Base-by-base conservation (phyloP, 1,284 basidiomycete genomes). In the Farysia itapuensis region DNA sequence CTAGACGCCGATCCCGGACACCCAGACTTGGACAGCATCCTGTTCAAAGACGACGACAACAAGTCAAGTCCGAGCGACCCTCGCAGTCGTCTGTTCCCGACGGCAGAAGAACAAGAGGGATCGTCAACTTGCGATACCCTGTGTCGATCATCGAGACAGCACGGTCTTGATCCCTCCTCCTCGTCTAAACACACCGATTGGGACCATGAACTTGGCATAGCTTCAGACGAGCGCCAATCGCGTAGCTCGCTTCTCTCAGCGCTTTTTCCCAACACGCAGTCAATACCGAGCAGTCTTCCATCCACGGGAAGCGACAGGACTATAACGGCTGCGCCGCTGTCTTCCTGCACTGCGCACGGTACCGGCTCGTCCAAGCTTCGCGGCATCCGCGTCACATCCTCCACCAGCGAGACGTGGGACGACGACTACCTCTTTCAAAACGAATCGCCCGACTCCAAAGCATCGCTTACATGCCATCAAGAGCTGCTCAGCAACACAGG, bases 341-440 rank as follows among this genome's bases (percentile, higher is more conserved):
- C 30, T 2, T 16, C 31, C 2, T 31, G 47, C 4, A 34, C 36
- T 8, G 9, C 34, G 15, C 20, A 40, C 23, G 36, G 31, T 32
- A 37, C 41, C 25, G 39, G 39, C 4, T 18, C 43, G 4, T 37
- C 39, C 22, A 41, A 48, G 15, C 41, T 51, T 21, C 48, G 38
- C 26, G 51, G 51, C 25, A 51, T 60, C 25, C 50, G 57, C 5
- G 50, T 60, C 18, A 60, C 57, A 3, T 53, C 46, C 3, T 23
- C 39, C 13, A 59, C 67, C 32, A 59, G 58, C 47, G 66, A 68
- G 36, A 66, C 36, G 15, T 68, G 66, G 66, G 66, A 68, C 13
- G 66, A 66, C 19, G 66, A 68, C 43, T 68, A 60, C 29, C 48
- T 68, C 15, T 68, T 68, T 30, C 56, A 61, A 22, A 54, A 63